These are phyloP conservation scores for Metarhizium album DNA, from an alignment of 2,329 filamentous ascomycete genomes.

Conservation along the genomic window DNA sequence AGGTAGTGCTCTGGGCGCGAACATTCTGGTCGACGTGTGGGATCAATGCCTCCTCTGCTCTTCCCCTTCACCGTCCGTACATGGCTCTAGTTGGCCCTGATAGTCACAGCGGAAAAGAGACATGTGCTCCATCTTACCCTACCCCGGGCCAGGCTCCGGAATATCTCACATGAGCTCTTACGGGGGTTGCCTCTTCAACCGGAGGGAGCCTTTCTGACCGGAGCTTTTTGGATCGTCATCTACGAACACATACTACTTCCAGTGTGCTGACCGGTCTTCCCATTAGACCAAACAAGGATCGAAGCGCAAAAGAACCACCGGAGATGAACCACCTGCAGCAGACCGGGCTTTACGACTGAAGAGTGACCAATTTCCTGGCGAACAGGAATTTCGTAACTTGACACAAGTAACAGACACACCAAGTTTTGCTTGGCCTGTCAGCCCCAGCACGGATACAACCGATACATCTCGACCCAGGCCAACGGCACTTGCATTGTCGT, in stretches of 20 bases:
- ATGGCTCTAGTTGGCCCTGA: background rate
- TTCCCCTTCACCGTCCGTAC: background rate
- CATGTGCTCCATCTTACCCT: background rate
- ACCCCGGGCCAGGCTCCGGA: background rate
- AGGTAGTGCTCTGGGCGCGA: background rate
- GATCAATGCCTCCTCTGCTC: background rate
- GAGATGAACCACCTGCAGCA: background rate
- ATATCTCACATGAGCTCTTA: background rate
- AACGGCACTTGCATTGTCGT: conserved; percentile 1
- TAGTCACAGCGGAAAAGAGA: background rate
- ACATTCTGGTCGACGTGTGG: background rate
- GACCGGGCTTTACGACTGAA: background rate
- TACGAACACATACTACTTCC: background rate
- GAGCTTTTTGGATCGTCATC: background rate
- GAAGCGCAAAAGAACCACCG: conserved; percentile 3
- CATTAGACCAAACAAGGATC: background rate
- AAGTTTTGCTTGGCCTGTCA: conserved; percentile 1
- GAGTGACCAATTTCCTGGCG: background rate
- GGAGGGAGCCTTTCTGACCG: background rate
- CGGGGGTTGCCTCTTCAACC: background rate
- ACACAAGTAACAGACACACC: background rate
- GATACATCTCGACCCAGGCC: conserved; percentile 1
- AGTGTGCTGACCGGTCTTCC: conserved; percentile 1
- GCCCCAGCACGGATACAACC: conserved; percentile 2
- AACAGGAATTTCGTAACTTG: background rate